These are phyloP conservation scores for Podaxis sp. DNA, from an alignment of 768 basidiomycete species.

Conservation along the genomic window DNA sequence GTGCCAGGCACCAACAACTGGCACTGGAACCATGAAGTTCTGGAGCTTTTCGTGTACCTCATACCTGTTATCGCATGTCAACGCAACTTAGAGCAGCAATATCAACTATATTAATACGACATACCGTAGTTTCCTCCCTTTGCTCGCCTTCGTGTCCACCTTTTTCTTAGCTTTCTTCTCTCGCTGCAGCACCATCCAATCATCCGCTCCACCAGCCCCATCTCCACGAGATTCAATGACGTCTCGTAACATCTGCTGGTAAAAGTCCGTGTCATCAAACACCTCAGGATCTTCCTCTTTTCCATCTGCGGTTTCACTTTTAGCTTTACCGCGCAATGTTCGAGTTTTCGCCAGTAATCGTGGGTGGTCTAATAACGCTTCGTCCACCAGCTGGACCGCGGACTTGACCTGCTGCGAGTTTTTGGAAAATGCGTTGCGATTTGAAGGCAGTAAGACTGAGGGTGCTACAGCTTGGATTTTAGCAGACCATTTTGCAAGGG, in stretches of 20 bases:
- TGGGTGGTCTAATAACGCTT: slow-evolving; percentile 56
- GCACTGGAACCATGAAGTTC: slow-evolving; percentile 95
- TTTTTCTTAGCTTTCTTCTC: slow-evolving; percentile 78
- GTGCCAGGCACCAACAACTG: slow-evolving; percentile 74
- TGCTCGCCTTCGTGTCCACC: slow-evolving; percentile 95
- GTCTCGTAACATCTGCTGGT: slow-evolving; percentile 88
- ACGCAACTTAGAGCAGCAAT: slow-evolving; percentile 33
- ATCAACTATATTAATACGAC: slow-evolving; percentile 23
- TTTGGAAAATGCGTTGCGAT: slow-evolving; percentile 67
- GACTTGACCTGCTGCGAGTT: slow-evolving; percentile 57
- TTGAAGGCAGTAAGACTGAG: slow-evolving; percentile 67
- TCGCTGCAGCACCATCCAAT: slow-evolving; percentile 67
- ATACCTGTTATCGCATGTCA: slow-evolving; percentile 36
- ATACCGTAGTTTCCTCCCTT: slow-evolving; percentile 88
- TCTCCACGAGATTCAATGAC: slow-evolving; percentile 74
- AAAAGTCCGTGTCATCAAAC: slow-evolving; percentile 92
- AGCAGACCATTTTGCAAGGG: slow-evolving; percentile 90
- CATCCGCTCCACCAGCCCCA: slow-evolving; percentile 42
- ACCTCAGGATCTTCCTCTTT: slow-evolving; percentile 43
- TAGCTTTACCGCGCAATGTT: slow-evolving; percentile 33
- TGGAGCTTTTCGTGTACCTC: slow-evolving; percentile 95
- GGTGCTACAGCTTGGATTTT: slow-evolving; percentile 94
- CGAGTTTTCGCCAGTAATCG: slow-evolving; percentile 68
- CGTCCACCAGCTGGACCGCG: slow-evolving; percentile 76
- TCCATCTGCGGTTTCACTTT: slow-evolving; percentile 32